phyloP scores from a whole-genome alignment of 2,329 filamentous ascomycete genomes.

The Clarireedia hainanense region DNA sequence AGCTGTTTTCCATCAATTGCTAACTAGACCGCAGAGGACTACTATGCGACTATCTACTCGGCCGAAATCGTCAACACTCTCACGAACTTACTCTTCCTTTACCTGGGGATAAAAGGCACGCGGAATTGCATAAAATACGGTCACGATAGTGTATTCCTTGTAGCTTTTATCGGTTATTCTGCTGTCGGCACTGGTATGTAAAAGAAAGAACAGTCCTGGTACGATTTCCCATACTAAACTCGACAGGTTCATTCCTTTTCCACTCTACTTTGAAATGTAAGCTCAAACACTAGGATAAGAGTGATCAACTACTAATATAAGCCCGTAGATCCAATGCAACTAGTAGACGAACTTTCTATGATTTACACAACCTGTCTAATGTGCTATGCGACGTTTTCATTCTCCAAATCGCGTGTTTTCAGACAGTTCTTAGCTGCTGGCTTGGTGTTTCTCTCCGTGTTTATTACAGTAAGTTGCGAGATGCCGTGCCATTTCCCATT shows the following conservation, averaged over 20 bases:
- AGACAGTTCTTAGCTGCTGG: constrained; percentile 42
- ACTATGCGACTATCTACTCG: constrained; percentile 66
- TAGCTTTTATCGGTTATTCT: constrained; percentile 45
- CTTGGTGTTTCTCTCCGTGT: constrained; percentile 43
- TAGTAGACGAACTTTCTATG: constrained; percentile 64
- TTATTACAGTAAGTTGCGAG: constrained; percentile 43
- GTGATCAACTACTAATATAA: neutral
- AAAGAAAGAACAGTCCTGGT: neutral
- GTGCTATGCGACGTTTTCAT: constrained; percentile 61
- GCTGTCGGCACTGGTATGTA: constrained; percentile 30
- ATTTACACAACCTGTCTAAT: constrained; percentile 66
- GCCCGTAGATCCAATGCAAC: constrained; percentile 56
- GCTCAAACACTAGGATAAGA: constrained; percentile 2
- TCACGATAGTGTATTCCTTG: constrained; percentile 68
- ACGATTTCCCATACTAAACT: neutral
- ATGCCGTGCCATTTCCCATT: neutral
- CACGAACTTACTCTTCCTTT: constrained; percentile 78
- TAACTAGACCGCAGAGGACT: constrained; percentile 46
- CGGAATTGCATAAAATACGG: constrained; percentile 61
- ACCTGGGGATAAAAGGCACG: constrained; percentile 68
- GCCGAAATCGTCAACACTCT: constrained; percentile 74
- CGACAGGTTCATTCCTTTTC: constrained; percentile 29
- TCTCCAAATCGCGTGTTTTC: constrained; percentile 41
- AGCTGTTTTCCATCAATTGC: neutral
- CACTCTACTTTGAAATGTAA: constrained; percentile 35